Base-by-base conservation (phyloP, 2,329 filamentous ascomycete genomes). In the Claviceps sorghi region DNA sequence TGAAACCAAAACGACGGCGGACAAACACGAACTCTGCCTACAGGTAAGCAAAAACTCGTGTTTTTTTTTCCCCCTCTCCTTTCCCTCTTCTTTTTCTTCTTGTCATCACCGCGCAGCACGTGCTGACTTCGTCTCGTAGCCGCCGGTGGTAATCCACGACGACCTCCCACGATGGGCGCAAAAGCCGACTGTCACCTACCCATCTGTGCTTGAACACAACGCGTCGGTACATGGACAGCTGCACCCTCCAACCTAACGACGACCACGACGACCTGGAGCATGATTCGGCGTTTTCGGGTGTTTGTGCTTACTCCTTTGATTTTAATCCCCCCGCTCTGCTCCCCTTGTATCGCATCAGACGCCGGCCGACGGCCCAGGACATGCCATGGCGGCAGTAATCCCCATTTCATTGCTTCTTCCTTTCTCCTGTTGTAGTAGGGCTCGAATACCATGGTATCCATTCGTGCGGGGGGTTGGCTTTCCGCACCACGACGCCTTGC, bases 1-100 rank as follows among this genome's bases (percentile, higher is more conserved):
- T 46, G 3, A 64, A 60, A 45, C 58, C 59, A 10, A 64, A 62
- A 48, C 65, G 65, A 41, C 66, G 67, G 29, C 63, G 62, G 45
- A 59, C 57, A 3, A 67, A 65, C 43, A 60, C 67, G 26, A 64
- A 70, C 57, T 67, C 67, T 17, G 67, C 67, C 6, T 70, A 69
- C 44, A 66, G 67, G 67, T 68, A 59, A 29, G 40, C 26, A n/a
- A 26, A n/a, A n/a, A n/a, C n/a, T n/a, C n/a, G n/a, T n/a, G n/a
- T 5, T 26, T 26, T 26, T 3, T 5, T 26, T 26, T 26, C 26
- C 5, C 26, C 5, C 26, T 26, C 26, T 26, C 26, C 26, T 26
- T 5, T 26, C 26, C 5, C 26, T 26, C 26, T 26, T 26, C 5
- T 26, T 26, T 26, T 5, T 26, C 26, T 29, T 32, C 6, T 46